phyloP scores from a whole-genome alignment of 768 basidiomycete genomes.

The Rhizopogon vinicolor region DNA sequence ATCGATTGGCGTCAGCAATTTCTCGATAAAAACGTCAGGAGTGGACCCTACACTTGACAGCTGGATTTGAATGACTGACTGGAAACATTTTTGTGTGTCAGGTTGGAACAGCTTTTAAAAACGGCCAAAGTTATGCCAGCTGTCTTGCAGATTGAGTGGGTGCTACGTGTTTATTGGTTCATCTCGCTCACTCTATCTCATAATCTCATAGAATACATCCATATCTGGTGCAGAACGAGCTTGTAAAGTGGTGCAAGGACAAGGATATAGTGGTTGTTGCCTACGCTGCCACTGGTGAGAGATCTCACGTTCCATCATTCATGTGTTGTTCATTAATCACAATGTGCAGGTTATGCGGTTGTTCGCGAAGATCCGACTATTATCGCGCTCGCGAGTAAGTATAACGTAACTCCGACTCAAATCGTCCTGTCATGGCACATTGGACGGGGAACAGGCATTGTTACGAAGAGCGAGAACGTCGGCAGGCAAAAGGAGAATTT shows the following conservation, averaged over 20 bases:
- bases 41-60: slow-evolving; percentile 27
- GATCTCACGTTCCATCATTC: background rate
- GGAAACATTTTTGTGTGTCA: background rate
- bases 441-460: slow-evolving; percentile 46
- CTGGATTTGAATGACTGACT: slow-evolving; percentile 2
- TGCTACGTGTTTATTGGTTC: slow-evolving; percentile 17
- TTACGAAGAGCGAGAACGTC: slow-evolving; percentile 48
- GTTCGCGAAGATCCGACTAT: slow-evolving; percentile 31
- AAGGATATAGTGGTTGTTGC: slow-evolving; percentile 42
- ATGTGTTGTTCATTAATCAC: background rate
- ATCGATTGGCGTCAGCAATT: slow-evolving; percentile 55
- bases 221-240: slow-evolving; percentile 40
- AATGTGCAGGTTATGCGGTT: slow-evolving; percentile 15
- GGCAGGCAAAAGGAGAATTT: slow-evolving; percentile 48
- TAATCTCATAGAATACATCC: slow-evolving; percentile 17
- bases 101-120: slow-evolving; percentile 3
- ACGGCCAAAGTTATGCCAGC: slow-evolving; percentile 37
- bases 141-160: slow-evolving; percentile 35
- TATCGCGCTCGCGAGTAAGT: slow-evolving; percentile 28
- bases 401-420: slow-evolving; percentile 45
- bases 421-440: slow-evolving; percentile 56
- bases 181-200: slow-evolving; percentile 10
- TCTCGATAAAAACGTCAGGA: slow-evolving; percentile 40
- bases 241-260: slow-evolving; percentile 36
- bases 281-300: slow-evolving; percentile 41